phyloP scores from a whole-genome alignment of 23 red algal genomes.

The Chondrus crispus region DNA sequence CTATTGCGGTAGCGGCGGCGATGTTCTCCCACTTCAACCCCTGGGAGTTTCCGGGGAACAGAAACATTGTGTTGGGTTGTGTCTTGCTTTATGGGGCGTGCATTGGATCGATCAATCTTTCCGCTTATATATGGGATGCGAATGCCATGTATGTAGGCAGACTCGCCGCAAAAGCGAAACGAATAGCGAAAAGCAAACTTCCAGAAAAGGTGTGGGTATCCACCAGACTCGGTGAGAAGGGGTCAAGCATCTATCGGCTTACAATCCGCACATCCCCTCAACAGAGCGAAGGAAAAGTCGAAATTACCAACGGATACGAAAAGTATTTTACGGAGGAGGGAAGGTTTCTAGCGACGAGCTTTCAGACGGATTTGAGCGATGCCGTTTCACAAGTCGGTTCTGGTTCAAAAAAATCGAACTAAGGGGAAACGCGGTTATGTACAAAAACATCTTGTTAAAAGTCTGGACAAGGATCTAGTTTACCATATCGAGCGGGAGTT shows the following conservation, averaged over 20 bases:
- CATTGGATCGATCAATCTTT: slow-evolving; percentile 15
- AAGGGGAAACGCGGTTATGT: background rate
- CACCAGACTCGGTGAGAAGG: slow-evolving; percentile 36
- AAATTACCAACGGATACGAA: slow-evolving; percentile 27
- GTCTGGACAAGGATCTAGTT: too few relatives aligned
- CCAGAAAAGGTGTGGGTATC: slow-evolving; percentile 30
- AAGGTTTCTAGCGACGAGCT: slow-evolving; percentile 14
- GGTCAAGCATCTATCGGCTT: slow-evolving; percentile 25
- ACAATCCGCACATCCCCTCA: slow-evolving; percentile 21
- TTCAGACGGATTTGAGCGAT: slow-evolving; percentile 1
- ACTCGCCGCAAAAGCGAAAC: slow-evolving; percentile 3
- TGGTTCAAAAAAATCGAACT: slow-evolving; percentile 20
- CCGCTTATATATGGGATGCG: slow-evolving; percentile 26
- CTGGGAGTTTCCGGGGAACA: slow-evolving; percentile 50
- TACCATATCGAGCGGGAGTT: too few relatives aligned
- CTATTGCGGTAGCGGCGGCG: slow-evolving; percentile 36
- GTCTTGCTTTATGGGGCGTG: slow-evolving; percentile 22
- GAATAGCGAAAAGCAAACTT: background rate
- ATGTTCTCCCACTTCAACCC: slow-evolving; percentile 51
- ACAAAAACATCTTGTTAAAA: too few relatives aligned
- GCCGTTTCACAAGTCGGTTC: background rate
- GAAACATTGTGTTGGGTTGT: slow-evolving; percentile 13
- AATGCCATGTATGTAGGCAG: slow-evolving; percentile 38
- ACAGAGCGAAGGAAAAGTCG: background rate
- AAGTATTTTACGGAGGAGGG: slow-evolving; percentile 50